These are phyloP conservation scores for Populus simonii DNA, from an alignment of 345 rosid genomes.

Conservation along the genomic window DNA sequence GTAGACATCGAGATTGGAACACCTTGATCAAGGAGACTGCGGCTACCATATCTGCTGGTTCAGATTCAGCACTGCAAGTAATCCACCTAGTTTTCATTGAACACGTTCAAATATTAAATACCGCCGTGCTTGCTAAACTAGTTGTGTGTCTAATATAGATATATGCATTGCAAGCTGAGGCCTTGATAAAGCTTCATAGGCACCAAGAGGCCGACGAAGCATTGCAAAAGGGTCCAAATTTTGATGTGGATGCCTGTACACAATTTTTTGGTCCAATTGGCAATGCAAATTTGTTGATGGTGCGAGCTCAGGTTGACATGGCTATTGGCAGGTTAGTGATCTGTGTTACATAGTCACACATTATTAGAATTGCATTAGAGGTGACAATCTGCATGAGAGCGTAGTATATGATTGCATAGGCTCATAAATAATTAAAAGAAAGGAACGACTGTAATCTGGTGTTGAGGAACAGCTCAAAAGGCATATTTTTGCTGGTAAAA, in stretches of 20 bases:
- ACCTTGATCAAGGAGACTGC: constrained; percentile 49
- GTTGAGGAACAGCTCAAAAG: constrained; percentile 46
- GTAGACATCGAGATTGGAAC: constrained; percentile 68
- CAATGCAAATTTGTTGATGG: constrained; percentile 61
- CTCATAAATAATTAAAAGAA: not conserved
- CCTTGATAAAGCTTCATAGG: constrained; percentile 60
- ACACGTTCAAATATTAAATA: not conserved
- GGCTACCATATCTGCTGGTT: constrained; percentile 58
- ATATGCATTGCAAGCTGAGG: constrained; percentile 90
- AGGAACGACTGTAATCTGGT: not conserved
- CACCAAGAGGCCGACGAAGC: constrained; percentile 78
- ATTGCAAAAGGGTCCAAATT: constrained; percentile 53
- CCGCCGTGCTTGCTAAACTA: not conserved
- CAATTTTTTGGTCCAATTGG: constrained; percentile 71
- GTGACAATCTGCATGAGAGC: not conserved
- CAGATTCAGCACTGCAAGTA: constrained; percentile 90
- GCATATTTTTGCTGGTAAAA: constrained; percentile 11
- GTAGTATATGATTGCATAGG: not conserved
- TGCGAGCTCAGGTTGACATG: constrained; percentile 79
- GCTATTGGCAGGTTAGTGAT: constrained; percentile 76
- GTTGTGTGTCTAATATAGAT: constrained; percentile 31
- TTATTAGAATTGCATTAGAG: not conserved
- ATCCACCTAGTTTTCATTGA: not conserved
- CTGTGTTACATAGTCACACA: not conserved
- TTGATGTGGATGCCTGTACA: constrained; percentile 57